These are phyloP conservation scores for Xylaria sp. DNA, from an alignment of 2,329 filamentous ascomycete species.

Conservation along the genomic window DNA sequence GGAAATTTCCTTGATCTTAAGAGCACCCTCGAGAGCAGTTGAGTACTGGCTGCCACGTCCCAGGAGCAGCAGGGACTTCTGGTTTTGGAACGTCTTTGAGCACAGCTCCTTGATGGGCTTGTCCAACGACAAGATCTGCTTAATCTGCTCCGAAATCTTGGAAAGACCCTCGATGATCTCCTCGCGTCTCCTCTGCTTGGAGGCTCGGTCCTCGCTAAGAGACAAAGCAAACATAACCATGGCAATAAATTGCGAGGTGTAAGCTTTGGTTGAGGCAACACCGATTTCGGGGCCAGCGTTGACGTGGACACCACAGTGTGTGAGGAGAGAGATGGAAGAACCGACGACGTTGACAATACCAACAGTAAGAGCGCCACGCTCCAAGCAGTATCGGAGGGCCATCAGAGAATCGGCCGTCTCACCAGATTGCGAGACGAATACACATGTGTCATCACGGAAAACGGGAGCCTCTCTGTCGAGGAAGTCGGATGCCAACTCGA, in stretches of 20 bases:
- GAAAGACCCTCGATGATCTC: slow-evolving; percentile 95
- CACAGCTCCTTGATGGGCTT: slow-evolving; percentile 94
- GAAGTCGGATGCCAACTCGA: slow-evolving; percentile 97
- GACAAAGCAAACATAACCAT: slow-evolving; percentile 99
- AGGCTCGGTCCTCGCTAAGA: slow-evolving; percentile 92
- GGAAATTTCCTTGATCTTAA: slow-evolving; percentile 99
- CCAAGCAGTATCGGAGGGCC: slow-evolving; percentile 96
- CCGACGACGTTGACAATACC: slow-evolving; percentile 99
- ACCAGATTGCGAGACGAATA: slow-evolving; percentile 98
- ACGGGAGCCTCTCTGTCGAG: slow-evolving; percentile 94
- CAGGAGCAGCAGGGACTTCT: slow-evolving; percentile 92
- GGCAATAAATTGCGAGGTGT: slow-evolving; percentile 98
- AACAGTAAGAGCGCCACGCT: slow-evolving; percentile 94
- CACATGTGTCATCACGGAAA: slow-evolving; percentile 98
- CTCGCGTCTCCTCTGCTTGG: slow-evolving; percentile 86
- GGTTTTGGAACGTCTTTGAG: slow-evolving; percentile 89
- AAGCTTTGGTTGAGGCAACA: slow-evolving; percentile 98
- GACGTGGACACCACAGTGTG: slow-evolving; percentile 99
- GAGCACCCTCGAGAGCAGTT: slow-evolving; percentile 92
- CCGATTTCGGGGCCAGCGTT: slow-evolving; percentile 98
- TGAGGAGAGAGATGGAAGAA: slow-evolving; percentile 97
- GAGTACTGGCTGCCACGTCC: slow-evolving; percentile 96
- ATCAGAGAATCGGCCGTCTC: slow-evolving; percentile 97
- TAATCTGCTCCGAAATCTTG: slow-evolving; percentile 89
- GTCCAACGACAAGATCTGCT: slow-evolving; percentile 86